Evolutionary conservation across 805 yeast genomes (phyloP), one percentile per base, ranked within the genome.

Genomic region (Wickerhamiella lipophila): DNA sequence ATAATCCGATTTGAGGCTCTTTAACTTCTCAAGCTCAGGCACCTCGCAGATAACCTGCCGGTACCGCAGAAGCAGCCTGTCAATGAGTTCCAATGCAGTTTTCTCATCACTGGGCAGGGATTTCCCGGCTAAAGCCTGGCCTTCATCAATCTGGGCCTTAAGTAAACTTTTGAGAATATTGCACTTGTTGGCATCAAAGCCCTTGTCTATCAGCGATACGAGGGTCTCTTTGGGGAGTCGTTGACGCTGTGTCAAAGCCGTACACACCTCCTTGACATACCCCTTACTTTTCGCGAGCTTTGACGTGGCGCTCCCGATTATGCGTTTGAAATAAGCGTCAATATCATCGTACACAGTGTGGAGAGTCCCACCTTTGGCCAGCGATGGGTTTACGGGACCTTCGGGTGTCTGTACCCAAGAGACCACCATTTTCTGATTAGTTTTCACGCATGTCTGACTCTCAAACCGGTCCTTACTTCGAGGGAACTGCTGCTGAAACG

Each of bases 391-490:
- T 12, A 44, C 41, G 6, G 47, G 47, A 12, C 47, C 47, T 4
- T 32, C 41, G 6, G 47, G 34, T 2, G 47, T 44, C 16, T 44
- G 41, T 4, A 44, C 47, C 29, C 39, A 44, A 11, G 38, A 35
- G 9, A 44, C 6, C 3, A n/a, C 23, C 26, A 44, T 16, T 3
- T 22, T 38, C 23, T 44, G 47, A 19, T 34, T 32, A 2, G 47
- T 34, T 16, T 34, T 44, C 15, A 25, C 23, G 32, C 47, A 44
- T 8, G 34, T 16, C 12, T 34, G 12, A 1, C 2, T 3, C 18
- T 23, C 15, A 16, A 44, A 44, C 6, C 22, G 30, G 13, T 22
- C n/a, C n/a, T 7, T 16, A 23, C 40, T 44, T n/a, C 22, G 16
- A 18, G 47, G 30, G 25, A 44, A 44, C 13, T 30, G 30, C 13